Conservation (phyloP, 345 rosid species). For the Dovyalis caffra region DNA sequence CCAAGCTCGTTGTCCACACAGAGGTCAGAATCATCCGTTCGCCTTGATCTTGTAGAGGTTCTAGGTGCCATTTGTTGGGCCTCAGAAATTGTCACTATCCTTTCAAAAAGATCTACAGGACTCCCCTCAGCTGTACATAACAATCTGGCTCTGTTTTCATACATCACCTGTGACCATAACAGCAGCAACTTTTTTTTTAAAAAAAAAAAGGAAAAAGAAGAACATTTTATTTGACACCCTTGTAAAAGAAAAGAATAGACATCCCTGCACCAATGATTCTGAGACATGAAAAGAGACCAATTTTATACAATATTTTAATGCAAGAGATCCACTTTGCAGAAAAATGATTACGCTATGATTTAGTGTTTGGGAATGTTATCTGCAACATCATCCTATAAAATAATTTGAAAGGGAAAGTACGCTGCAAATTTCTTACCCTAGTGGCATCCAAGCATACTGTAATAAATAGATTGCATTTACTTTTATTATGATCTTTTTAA, state of each 20-base stretch:
- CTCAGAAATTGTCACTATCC: conserved; percentile 67
- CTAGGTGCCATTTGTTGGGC: conserved; percentile 76
- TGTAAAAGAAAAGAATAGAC: no score
- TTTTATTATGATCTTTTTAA: no score
- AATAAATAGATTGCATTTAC: no score
- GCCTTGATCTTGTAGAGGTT: conserved; percentile 79
- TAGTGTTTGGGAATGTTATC: neutral
- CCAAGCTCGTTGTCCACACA: conserved; percentile 96
- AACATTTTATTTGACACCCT: neutral
- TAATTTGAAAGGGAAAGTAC: neutral
- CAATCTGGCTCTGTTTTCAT: conserved; percentile 79
- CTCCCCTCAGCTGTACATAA: conserved; percentile 86
- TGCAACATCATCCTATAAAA: neutral
- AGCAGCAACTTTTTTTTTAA: neutral
- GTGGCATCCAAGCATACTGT: no score
- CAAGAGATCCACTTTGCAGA: no score
- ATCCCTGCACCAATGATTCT: no score
- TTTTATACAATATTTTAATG: no score
- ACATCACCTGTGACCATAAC: conserved; percentile 67
- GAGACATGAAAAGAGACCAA: no score
- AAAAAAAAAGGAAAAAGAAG: no score
- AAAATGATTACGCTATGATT: no score
- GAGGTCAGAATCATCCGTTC: conserved; percentile 69
- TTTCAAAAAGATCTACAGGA: conserved; percentile 69
- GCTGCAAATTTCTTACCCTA: no score